phyloP scores from a whole-genome alignment of 2,329 filamentous ascomycete genomes.

The Aspergillaceae sp. region DNA sequence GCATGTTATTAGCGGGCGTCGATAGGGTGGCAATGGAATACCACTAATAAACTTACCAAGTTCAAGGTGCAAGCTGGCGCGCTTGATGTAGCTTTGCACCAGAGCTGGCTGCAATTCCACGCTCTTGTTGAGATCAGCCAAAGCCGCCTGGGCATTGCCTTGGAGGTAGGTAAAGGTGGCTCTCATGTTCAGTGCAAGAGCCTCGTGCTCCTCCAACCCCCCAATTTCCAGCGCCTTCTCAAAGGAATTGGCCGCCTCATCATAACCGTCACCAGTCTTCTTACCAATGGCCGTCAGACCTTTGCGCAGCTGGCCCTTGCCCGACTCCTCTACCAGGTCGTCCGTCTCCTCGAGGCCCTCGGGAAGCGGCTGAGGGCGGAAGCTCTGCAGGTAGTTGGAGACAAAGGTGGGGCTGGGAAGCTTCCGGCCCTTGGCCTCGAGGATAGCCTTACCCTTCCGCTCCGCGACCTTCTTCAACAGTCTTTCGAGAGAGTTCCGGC shows the following conservation, averaged over 20 bases:
- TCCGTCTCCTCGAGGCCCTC: constrained; percentile 70
- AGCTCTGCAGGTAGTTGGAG: constrained; percentile 97
- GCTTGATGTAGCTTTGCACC: constrained; percentile 97
- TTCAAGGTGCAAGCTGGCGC: constrained; percentile 95
- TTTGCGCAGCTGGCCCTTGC: constrained; percentile 75
- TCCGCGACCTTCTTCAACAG: constrained; percentile 95
- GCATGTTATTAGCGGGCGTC: constrained; percentile 21
- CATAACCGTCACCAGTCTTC: constrained; percentile 85
- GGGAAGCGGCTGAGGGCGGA: constrained; percentile 73
- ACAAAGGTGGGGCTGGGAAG: constrained; percentile 94
- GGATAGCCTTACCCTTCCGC: constrained; percentile 81
- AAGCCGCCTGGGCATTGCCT: constrained; percentile 74
- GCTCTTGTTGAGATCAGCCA: constrained; percentile 82
- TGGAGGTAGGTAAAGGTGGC: constrained; percentile 91
- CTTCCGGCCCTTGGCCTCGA: constrained; percentile 70
- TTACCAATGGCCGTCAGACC: constrained; percentile 72
- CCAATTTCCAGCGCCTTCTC: constrained; percentile 78
- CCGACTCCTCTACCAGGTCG: constrained; percentile 69
- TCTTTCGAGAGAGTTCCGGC: constrained; percentile 82
- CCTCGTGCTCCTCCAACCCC: constrained; percentile 73
- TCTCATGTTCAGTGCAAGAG: constrained; percentile 90
- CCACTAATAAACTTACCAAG: constrained; percentile 51
- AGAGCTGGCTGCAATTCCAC: constrained; percentile 79
- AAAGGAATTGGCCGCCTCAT: constrained; percentile 77
- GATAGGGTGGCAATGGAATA: neutral